A percentile compares a stretch with the other conserved stretches of the same genome.
Conservation (phyloP, 306 rosid genomes). For the Acmispon strigosus region DNA sequence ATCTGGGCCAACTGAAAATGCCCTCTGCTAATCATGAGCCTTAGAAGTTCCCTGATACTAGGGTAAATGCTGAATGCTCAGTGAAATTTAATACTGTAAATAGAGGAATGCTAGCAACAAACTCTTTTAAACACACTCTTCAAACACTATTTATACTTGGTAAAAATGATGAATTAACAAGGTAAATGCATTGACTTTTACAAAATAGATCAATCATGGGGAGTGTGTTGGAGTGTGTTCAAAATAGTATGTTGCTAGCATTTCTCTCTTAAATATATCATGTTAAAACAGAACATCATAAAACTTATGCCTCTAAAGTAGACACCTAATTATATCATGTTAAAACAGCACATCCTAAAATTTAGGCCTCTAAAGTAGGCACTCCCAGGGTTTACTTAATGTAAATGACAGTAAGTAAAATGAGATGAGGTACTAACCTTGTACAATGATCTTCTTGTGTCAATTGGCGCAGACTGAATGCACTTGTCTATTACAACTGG, state of each 20-base stretch:
- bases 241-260: too few relatives aligned
- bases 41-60: not conserved
- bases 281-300: too few relatives aligned
- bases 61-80: not conserved
- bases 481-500: constrained; percentile 92
- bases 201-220: too few relatives aligned
- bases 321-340: not conserved
- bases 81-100: not conserved
- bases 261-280: too few relatives aligned
- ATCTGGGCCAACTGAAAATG: constrained; percentile 1
- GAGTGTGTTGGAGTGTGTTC: too few relatives aligned
- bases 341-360: not conserved
- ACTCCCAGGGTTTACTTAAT: not conserved
- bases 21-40: not conserved
- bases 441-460: constrained; percentile 92
- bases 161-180: too few relatives aligned
- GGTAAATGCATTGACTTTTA: too few relatives aligned
- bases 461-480: constrained; percentile 97
- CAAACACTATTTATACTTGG: too few relatives aligned
- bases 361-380: not conserved
- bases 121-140: too few relatives aligned
- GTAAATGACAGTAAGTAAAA: not conserved
- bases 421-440: constrained; percentile 50
- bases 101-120: too few relatives aligned
- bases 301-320: not conserved